Percentiles rank a stretch among this genome's conserved stretches.
These are phyloP conservation scores for Phialocephala subalpina DNA, from an alignment of 2,329 filamentous ascomycete species.

Conservation along the genomic window DNA sequence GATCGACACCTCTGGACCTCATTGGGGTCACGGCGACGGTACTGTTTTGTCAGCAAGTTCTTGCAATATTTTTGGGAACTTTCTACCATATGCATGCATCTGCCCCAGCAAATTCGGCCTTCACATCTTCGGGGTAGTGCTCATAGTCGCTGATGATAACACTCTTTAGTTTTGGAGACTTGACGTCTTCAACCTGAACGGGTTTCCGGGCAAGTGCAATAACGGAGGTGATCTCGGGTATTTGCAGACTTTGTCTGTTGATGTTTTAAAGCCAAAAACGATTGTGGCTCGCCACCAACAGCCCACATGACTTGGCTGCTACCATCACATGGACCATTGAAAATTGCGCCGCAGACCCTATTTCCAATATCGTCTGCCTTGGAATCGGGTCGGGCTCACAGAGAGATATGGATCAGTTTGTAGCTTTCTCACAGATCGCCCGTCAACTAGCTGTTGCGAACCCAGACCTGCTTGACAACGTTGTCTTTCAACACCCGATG, in stretches of 20 bases:
- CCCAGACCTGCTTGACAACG: neutral
- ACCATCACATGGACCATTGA: neutral
- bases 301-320: neutral
- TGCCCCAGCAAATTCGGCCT: conserved; percentile 7
- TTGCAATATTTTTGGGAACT: neutral
- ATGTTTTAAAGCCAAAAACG: neutral
- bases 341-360: neutral
- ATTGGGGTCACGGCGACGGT: conserved; percentile 8
- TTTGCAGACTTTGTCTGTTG: conserved; percentile 8
- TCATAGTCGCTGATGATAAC: conserved; percentile 13
- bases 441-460: neutral
- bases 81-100: conserved; percentile 16
- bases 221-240: conserved; percentile 6
- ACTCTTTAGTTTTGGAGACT: conserved; percentile 4
- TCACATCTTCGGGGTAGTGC: conserved; percentile 5
- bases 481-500: neutral
- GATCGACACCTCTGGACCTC: conserved; percentile 6
- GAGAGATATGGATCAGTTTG: neutral
- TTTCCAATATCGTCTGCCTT: neutral
- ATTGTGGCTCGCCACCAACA: neutral
- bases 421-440: neutral
- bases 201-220: conserved; percentile 9
- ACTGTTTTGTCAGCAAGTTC: neutral
- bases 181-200: neutral
- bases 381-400: neutral